Base-by-base conservation (phyloP, 2,329 filamentous ascomycete genomes). In the Arthroderma sp. region DNA sequence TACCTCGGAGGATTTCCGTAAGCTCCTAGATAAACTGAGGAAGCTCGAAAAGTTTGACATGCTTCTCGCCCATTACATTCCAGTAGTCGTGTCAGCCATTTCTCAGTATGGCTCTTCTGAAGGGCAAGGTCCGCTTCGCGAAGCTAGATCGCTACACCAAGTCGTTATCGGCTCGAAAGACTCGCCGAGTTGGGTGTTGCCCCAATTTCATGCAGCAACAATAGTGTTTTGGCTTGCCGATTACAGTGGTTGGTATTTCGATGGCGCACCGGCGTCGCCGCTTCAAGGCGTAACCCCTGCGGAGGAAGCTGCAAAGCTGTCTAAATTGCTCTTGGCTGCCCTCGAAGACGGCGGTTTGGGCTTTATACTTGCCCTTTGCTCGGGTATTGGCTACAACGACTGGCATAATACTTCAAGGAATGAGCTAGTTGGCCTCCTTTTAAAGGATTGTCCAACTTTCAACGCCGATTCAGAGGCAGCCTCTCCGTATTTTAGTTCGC, bases 331-430 rank as follows among this genome's bases (percentile, higher is more conserved):
- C 55, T 70, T 81, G 44, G 78, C 85, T 43, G 77, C 83, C 3
- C 66, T 96, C 5, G 85, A 87, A 55, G 87, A 96, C 50, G 88
- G 88, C 4, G 87, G 85, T 4, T 84, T 98, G 50, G 87, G 96
- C 57, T 94, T 95, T 57, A 76, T 96, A 51, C 74, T 98, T 11
- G 82, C 86, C 0, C 73, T 94, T 39, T 84, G 85, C 43, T 80
- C 85, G 29, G 87, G 93, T 57, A 76, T 89, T 43, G 85, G 81
- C 53, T 76, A 81, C 3, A 77, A 82, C 33, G 81, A 88, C 53
- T 94, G 87, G 85, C 81, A 87, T 53, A 87, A 96, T 57, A 82
- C 88, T 7, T 83, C 86, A 28, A 83, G 88, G 49, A 78, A 80
- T 44, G 85, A 85, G 47, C 74, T 98, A 61, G 79, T 91, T 29